Base-by-base conservation (phyloP, 495 filamentous ascomycete genomes). In the Aspergillus leporis region DNA sequence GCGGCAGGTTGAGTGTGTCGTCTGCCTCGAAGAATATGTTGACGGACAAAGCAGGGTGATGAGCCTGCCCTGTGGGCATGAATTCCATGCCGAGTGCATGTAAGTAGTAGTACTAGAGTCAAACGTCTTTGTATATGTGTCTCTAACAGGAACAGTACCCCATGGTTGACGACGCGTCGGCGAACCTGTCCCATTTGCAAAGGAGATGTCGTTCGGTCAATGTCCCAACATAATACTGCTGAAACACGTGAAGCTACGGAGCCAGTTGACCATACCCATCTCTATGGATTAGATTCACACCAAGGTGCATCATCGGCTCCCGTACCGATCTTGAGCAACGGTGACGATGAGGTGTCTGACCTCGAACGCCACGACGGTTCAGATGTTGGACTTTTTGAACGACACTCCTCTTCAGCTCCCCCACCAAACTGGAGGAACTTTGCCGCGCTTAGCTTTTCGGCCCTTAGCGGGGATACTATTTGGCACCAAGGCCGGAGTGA, bases 41-140 rank as follows among this genome's bases (percentile, higher is more conserved):
- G 95, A 97, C 71, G 93, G 94, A 30, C 86, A 98, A 64, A 96
- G 92, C 69, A 79, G 85, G 57, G 95, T 98, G 18, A 98, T 98
- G 94, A 96, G 90, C 63, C 76, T 98, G 52, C 94, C 94, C n/a
- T 98, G 94, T 74, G 94, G 94, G 22, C 94, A 98, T 69, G 94
- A 98, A 67, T 98, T 98, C 72, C 94, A 98, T 71, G 93, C 80
- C 36, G 92, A 94, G 65, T 98, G 94, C 92, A 98, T 98, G 93
- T 97, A 81, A 89, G 93, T 88, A 34, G 55, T 38, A 38, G 36
- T 50, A n/a, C 63, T 40, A 38, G n/a, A 52, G 32, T 30, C 5
- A n/a, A 18, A 30, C 19, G 10, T 23, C 45, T 40, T 34, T 14
- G 40, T 16, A 4, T 4, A 34, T 34, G 1, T 23, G 10, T 63